Evolutionary conservation across 2,329 filamentous ascomycete genomes (phyloP).

Genomic region (Myriosclerotinia curreyana): DNA sequence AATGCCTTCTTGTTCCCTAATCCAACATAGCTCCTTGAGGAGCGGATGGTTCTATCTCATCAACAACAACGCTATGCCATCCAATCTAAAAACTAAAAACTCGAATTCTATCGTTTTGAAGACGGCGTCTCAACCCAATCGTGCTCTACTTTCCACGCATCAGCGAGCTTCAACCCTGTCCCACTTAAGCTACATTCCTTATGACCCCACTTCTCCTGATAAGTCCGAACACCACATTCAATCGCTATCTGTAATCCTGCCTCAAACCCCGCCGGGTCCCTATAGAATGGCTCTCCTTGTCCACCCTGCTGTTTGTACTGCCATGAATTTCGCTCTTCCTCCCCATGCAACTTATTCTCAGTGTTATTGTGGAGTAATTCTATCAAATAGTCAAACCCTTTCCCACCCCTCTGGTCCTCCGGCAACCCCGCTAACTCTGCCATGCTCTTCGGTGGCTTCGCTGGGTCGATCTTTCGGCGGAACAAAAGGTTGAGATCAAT

Average conservation of each 20-base stretch:
- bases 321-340: conserved; percentile 48
- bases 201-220: conserved; percentile 48
- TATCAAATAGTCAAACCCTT: conserved; percentile 37
- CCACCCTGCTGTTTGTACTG: conserved; percentile 51
- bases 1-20: not conserved
- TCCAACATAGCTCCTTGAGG: not conserved
- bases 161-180: conserved; percentile 41
- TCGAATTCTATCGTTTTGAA: not conserved
- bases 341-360: conserved; percentile 35
- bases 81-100: not conserved
- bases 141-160: conserved; percentile 47
- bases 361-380: conserved; percentile 36
- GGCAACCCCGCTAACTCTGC: not conserved
- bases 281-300: conserved; percentile 52
- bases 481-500: conserved; percentile 22
- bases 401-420: conserved; percentile 8
- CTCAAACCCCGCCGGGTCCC: conserved; percentile 47
- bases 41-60: not conserved
- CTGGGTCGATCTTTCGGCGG: not conserved
- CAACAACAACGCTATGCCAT: not conserved
- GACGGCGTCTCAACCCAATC: conserved; percentile 38
- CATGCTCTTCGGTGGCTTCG: conserved; percentile 23
- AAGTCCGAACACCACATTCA: conserved; percentile 44
- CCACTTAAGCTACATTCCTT: conserved; percentile 44
- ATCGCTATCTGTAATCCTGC: conserved; percentile 46